A percentile compares a stretch with the other conserved stretches of the same genome.
phyloP scores from a whole-genome alignment of 1,284 basidiomycete species.

The Phylloboletellus chloephorus region DNA sequence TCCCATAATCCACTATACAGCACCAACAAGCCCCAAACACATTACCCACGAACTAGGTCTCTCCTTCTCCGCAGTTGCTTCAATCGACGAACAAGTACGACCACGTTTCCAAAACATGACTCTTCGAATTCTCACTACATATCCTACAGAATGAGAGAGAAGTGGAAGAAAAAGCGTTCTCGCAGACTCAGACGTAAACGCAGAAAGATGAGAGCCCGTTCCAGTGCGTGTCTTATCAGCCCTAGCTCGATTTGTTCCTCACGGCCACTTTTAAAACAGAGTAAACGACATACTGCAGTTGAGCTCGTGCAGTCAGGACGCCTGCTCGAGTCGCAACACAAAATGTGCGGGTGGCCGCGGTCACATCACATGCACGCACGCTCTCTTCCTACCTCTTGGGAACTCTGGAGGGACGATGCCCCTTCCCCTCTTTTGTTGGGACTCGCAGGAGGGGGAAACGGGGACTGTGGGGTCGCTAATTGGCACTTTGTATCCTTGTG shows the following conservation, averaged over 20 bases:
- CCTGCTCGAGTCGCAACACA: slow-evolving; percentile 14
- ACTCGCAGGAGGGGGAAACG: slow-evolving; percentile 18
- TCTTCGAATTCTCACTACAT: not conserved
- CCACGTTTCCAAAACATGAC: slow-evolving; percentile 4
- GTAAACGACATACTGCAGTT: slow-evolving; percentile 23
- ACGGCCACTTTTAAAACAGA: slow-evolving; percentile 19
- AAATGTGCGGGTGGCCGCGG: slow-evolving; percentile 12
- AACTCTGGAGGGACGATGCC: slow-evolving; percentile 18
- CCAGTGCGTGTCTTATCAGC: slow-evolving; percentile 55
- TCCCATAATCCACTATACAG: slow-evolving; percentile 36
- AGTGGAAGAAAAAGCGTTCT: slow-evolving; percentile 89
- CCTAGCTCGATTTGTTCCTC: not conserved
- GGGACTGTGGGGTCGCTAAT: slow-evolving; percentile 23
- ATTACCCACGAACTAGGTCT: slow-evolving; percentile 9
- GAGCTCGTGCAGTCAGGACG: slow-evolving; percentile 26
- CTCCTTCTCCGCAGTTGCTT: slow-evolving; percentile 23
- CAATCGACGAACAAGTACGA: slow-evolving; percentile 31
- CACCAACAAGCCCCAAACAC: slow-evolving; percentile 26
- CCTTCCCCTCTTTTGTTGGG: slow-evolving; percentile 21
- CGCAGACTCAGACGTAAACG: slow-evolving; percentile 83
- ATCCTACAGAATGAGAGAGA: slow-evolving; percentile 70
- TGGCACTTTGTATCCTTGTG: slow-evolving; percentile 22
- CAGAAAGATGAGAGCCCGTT: slow-evolving; percentile 88
- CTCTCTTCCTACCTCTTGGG: slow-evolving; percentile 23
- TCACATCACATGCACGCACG: slow-evolving; percentile 22